Percentiles rank a stretch among this genome's conserved stretches.
Evolutionary conservation across 1,284 basidiomycete genomes (phyloP).

Genomic region (Athelia psychrophila): DNA sequence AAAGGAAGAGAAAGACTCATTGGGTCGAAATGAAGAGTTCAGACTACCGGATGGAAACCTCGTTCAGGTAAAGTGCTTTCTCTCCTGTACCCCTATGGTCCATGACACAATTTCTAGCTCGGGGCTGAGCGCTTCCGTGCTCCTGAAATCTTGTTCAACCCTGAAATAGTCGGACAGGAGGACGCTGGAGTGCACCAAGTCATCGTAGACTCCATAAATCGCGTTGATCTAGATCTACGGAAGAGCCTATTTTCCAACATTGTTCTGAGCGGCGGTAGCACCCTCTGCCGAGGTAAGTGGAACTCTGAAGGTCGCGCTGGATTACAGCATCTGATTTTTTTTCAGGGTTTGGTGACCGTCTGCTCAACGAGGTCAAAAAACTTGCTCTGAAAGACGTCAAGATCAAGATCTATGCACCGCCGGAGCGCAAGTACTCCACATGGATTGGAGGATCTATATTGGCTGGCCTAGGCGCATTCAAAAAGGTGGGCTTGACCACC

Average conservation of each 20-base stretch:
- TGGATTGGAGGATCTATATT: slow-evolving; percentile 99
- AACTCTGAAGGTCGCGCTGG: slow-evolving; percentile 1
- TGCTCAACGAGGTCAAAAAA: slow-evolving; percentile 95
- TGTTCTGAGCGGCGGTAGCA: slow-evolving; percentile 95
- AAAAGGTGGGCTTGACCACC: slow-evolving; percentile 68
- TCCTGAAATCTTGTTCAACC: slow-evolving; percentile 97
- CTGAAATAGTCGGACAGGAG: slow-evolving; percentile 94
- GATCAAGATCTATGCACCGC: slow-evolving; percentile 99
- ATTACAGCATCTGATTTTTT: slow-evolving; percentile 9
- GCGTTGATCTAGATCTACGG: slow-evolving; percentile 87
- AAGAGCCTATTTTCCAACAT: slow-evolving; percentile 97
- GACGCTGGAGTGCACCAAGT: slow-evolving; percentile 98
- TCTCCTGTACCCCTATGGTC: slow-evolving; percentile 5
- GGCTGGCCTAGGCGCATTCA: slow-evolving; percentile 95
- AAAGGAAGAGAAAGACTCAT: slow-evolving; percentile 93
- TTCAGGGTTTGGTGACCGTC: slow-evolving; percentile 91
- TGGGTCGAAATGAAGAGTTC: slow-evolving; percentile 85
- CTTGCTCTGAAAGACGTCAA: slow-evolving; percentile 96
- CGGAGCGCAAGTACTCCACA: slow-evolving; percentile 99
- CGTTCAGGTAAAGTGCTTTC: slow-evolving; percentile 64
- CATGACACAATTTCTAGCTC: slow-evolving; percentile 50
- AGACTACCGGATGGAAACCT: slow-evolving; percentile 94
- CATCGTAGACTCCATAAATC: slow-evolving; percentile 84
- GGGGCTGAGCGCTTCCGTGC: slow-evolving; percentile 96
- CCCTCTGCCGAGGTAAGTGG: slow-evolving; percentile 80